Evolutionary conservation across 2,329 filamentous ascomycete species (phyloP).

Genomic region (Penicillium sp.): DNA sequence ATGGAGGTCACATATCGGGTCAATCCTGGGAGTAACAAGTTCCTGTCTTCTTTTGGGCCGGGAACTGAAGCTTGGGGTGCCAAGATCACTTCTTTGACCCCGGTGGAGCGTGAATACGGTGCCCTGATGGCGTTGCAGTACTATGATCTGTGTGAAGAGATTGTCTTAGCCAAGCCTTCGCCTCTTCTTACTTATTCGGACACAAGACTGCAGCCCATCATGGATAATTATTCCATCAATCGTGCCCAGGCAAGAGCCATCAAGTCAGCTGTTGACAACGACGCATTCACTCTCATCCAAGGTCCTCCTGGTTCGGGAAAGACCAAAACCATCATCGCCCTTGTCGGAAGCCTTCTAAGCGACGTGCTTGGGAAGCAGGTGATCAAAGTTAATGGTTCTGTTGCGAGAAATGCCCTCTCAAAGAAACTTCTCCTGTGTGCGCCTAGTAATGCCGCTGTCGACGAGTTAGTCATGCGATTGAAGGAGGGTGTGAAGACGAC

Average conservation of each 20-base stretch:
- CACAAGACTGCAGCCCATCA: conserved; percentile 66
- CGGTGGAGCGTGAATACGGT: conserved; percentile 92
- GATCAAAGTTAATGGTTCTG: conserved; percentile 45
- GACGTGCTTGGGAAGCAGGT: conserved; percentile 54
- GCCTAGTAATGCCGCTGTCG: conserved; percentile 97
- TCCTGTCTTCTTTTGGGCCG: conserved; percentile 66
- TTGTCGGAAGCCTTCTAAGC: conserved; percentile 83
- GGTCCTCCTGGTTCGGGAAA: conserved; percentile 96
- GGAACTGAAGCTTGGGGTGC: conserved; percentile 69
- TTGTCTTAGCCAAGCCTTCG: conserved; percentile 84
- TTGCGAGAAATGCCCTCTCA: conserved; percentile 41
- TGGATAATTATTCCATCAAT: conserved; percentile 80
- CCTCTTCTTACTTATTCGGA: conserved; percentile 80
- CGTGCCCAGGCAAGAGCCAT: conserved; percentile 87
- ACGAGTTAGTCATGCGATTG: conserved; percentile 89
- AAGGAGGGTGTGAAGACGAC: conserved; percentile 81
- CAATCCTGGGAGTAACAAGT: conserved; percentile 60
- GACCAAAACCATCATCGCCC: conserved; percentile 95
- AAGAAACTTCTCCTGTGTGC: conserved; percentile 96
- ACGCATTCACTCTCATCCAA: conserved; percentile 95
- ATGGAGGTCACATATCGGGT: conserved; percentile 86
- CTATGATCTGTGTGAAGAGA: conserved; percentile 93
- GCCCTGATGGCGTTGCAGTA: conserved; percentile 88
- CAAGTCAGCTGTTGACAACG: conserved; percentile 87
- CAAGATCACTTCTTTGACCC: conserved; percentile 89